phyloP scores from a whole-genome alignment of 1,139 yeast genomes.

The Pichia inconspicua region DNA sequence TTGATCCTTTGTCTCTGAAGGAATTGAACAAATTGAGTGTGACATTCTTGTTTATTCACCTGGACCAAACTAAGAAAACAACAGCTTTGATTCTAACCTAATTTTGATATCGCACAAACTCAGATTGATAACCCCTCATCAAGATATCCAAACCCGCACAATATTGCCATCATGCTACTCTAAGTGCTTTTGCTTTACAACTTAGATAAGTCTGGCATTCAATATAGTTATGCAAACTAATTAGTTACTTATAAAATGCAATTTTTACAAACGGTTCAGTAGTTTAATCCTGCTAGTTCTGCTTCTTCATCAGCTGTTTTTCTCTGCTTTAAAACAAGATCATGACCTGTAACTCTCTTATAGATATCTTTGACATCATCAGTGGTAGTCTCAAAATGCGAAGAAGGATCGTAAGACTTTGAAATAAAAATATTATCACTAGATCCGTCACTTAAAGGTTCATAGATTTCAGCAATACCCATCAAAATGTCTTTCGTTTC shows the following conservation, averaged over 20 bases:
- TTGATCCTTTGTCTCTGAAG: slow-evolving; percentile 53
- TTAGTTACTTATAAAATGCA: background rate
- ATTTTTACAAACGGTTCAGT: background rate
- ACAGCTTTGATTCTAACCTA: too few relatives aligned
- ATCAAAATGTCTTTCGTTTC: slow-evolving; percentile 75
- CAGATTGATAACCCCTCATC: too few relatives aligned
- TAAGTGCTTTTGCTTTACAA: too few relatives aligned
- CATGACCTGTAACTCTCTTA: slow-evolving; percentile 87
- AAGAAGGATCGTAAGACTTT: slow-evolving; percentile 83
- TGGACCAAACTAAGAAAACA: too few relatives aligned
- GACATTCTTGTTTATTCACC: slow-evolving; percentile 18
- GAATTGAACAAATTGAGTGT: slow-evolving; percentile 51
- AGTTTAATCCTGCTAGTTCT: slow-evolving; percentile 28
- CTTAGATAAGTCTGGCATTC: too few relatives aligned
- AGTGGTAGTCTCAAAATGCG: slow-evolving; percentile 93
- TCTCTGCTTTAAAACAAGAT: slow-evolving; percentile 76
- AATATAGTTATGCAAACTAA: background rate
- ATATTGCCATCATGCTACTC: too few relatives aligned
- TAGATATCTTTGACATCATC: slow-evolving; percentile 95
- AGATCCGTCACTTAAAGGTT: slow-evolving; percentile 79
- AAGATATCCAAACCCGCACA: too few relatives aligned
- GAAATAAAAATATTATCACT: slow-evolving; percentile 75
- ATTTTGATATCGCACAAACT: too few relatives aligned
- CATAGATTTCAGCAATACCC: slow-evolving; percentile 91
- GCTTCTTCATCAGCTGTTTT: slow-evolving; percentile 57